Evolutionary conservation across 805 yeast species (phyloP), one percentile per base, ranked within the genome.

Genomic region (Wickerhamomyces rabaulensis): DNA sequence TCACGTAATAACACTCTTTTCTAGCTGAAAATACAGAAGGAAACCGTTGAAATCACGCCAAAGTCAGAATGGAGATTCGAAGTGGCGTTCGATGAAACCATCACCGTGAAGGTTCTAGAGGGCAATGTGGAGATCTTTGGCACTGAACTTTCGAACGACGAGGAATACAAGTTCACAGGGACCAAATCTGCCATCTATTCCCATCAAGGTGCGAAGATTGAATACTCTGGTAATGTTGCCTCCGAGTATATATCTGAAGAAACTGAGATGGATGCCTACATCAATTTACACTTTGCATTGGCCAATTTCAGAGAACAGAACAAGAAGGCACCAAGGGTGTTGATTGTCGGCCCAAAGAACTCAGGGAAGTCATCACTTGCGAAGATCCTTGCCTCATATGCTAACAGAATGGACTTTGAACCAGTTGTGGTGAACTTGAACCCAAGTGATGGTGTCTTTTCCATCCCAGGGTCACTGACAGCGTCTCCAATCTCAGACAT

Each of bases 41-140:
- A 52, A 31, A 39, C 40, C 3, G 52, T 61, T 15, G 52, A 55
- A 35, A 54, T 61, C 15, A 49, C 66, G 1, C 54, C 73, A 1
- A 59, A 58, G 36, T 68, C 79, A 23, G 95, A 88, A 66, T 86
- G 95, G 94, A 69, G 95, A 44, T 75, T 86, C 52, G 94, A 87
- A 59, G 78, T 86, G 4, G 80, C 75, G 0, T 71, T 72, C 50
- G 73, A 72, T 39, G 69, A 77, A 16, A 66, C 67, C 17, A 59
- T 86, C 35, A 70, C 68, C n/a, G 58, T 86, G 40, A 78, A 70
- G 54, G 71, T 84, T 10, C 48, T 65, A 3, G 67, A 70, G 2
- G 99, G 99, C 4, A 74, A 82, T 2, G 96, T 88, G 2, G 99
- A 94, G 67, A 77, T 90, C 9, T 88, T 85, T 65, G 99, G 99